Evolutionary conservation across 805 yeast species (phyloP), one percentile per base, ranked within the genome.

Genomic region (Torulaspora indica): DNA sequence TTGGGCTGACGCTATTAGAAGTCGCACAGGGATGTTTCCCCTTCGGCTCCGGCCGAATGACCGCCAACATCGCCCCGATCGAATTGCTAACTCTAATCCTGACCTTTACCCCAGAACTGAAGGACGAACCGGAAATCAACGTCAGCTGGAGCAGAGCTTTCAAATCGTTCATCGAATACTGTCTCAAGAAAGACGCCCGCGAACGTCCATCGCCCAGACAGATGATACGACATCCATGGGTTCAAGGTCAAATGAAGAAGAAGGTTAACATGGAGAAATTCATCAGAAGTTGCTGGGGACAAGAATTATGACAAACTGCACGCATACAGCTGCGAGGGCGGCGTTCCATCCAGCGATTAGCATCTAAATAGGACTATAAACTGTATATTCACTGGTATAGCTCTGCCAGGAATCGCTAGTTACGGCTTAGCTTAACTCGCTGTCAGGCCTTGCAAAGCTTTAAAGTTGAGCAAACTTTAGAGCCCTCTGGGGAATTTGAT

Each of bases 21-120:
- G 96, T 91, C 22, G 96, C 98, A 3, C 81, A 79, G 58, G 95
- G 95, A n/a, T 72, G 76, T 52, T 91, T 91, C 62, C 98, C 98
- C 6, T 84, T 85, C 61, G 76, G 76, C 7, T 64, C 66, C 24
- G 70, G 67, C 35, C 52, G 64, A 43, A 62, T 71, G 39, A 71
- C 72, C 50, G 68, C 78, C 62, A 63, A 59, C 36, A 68, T 77
- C n/a, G 81, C 84, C 3, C 98, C 98, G 1, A 88, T 91, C 38
- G 98, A 91, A 65, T 73, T 93, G 9, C 68, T 93, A 34, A 76
- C 87, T 47, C 73, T 85, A 58, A 90, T 91, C 35, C 76, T 91
- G 42, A 86, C 87, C 42, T 84, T 81, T 63, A 80, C 87, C 35
- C 97, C 98, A 1, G 77, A 76, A 46, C 71, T 93, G 18, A 75